These are phyloP conservation scores for Malus hybrid DNA, from an alignment of 331 rosid species.

Conservation along the genomic window DNA sequence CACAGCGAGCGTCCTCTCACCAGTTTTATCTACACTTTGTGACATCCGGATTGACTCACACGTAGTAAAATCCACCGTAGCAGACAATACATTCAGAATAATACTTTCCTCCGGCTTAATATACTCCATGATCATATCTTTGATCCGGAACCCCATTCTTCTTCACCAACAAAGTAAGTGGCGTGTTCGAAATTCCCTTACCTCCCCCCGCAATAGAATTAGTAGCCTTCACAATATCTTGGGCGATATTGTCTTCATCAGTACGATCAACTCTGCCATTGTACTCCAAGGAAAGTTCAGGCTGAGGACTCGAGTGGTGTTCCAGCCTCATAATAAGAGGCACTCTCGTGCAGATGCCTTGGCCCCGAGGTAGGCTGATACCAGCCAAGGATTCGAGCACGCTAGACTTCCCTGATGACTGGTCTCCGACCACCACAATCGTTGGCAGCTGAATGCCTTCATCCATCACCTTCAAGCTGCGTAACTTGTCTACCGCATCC, in stretches of 20 bases:
- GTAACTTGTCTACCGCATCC: not conserved
- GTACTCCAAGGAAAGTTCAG: slow-evolving; percentile 23
- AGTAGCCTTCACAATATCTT: slow-evolving; percentile 30
- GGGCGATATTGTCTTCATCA: slow-evolving; percentile 22
- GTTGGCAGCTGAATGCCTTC: slow-evolving; percentile 12
- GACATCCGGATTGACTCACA: slow-evolving; percentile 66
- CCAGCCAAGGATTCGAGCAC: slow-evolving; percentile 4
- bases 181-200: slow-evolving; percentile 47
- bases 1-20: no score
- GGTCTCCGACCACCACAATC: slow-evolving; percentile 4
- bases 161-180: not conserved
- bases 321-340: slow-evolving; percentile 52
- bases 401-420: not conserved
- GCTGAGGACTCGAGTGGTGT: slow-evolving; percentile 7
- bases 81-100: slow-evolving; percentile 49
- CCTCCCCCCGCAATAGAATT: slow-evolving; percentile 40
- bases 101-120: slow-evolving; percentile 53
- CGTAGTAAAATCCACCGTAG: slow-evolving; percentile 33
- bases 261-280: slow-evolving; percentile 22
- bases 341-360: slow-evolving; percentile 55
- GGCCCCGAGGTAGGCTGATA: slow-evolving; percentile 50
- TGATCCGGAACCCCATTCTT: slow-evolving; percentile 62
- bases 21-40: not conserved
- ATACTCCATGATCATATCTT: slow-evolving; percentile 51
- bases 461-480: not conserved